Evolutionary conservation across 1,284 basidiomycete genomes (phyloP).

Genomic region (Austroboletus novae-zelandiae): DNA sequence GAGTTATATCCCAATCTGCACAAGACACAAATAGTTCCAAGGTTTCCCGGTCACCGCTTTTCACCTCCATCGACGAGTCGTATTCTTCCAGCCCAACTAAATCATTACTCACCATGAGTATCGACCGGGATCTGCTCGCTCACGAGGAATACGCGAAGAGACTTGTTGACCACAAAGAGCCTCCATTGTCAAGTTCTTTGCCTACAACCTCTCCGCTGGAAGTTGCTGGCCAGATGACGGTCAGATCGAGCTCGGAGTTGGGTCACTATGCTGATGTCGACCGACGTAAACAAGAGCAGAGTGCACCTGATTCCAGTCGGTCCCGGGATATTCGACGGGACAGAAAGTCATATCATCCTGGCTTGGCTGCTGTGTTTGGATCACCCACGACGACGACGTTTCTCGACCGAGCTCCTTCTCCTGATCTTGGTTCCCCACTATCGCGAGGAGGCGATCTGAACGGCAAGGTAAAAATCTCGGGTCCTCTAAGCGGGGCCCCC

Average conservation of each 20-base stretch:
- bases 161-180: conserved; percentile 48
- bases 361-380: conserved; percentile 46
- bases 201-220: conserved; percentile 48
- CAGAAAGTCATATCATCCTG: conserved; percentile 56
- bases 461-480: conserved; percentile 82
- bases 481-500: conserved; percentile 80
- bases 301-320: conserved; percentile 52
- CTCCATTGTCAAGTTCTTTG: conserved; percentile 56
- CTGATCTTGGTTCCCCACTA: conserved; percentile 46
- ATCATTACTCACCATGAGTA: conserved; percentile 43
- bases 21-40: conserved; percentile 60
- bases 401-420: conserved; percentile 57
- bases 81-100: conserved; percentile 54
- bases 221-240: conserved; percentile 34
- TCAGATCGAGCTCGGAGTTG: conserved; percentile 71
- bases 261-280: conserved; percentile 72
- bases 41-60: conserved; percentile 48
- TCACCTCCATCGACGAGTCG: conserved; percentile 37
- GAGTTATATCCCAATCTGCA: conserved; percentile 54
- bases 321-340: conserved; percentile 46
- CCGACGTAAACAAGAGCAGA: conserved; percentile 42
- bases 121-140: conserved; percentile 32
- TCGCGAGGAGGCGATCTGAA: conserved; percentile 36
- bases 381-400: conserved; percentile 41
- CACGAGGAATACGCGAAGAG: conserved; percentile 41